Conservation (phyloP, 176 grass and related monocot genomes). For the Secale cereale region DNA sequence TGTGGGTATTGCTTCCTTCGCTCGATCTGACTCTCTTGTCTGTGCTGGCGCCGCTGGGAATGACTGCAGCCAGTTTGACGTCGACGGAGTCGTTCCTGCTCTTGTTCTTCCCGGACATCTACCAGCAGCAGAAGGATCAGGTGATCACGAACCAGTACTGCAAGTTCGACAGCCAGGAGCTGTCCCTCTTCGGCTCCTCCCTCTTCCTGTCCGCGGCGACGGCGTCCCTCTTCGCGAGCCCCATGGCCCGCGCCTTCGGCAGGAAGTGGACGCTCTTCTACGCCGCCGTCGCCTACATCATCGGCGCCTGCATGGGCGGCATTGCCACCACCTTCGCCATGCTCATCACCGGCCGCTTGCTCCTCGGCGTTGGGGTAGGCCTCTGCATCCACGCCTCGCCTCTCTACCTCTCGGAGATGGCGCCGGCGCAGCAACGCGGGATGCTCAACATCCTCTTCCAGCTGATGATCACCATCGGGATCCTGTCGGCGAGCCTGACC, state of each 20-base stretch:
- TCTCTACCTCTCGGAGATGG: constrained; percentile 51
- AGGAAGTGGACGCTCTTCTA: constrained; percentile 53
- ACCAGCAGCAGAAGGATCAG: constrained; percentile 26
- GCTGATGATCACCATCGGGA: constrained; percentile 55
- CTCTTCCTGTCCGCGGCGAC: constrained; percentile 44
- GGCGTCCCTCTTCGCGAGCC: constrained; percentile 33
- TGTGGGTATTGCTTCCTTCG: no score
- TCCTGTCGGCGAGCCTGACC: constrained; percentile 42
- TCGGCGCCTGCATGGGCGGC: constrained; percentile 29
- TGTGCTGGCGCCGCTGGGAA: not conserved
- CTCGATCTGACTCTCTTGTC: not conserved
- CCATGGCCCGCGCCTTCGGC: constrained; percentile 24
- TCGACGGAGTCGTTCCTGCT: constrained; percentile 43
- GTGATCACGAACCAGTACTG: constrained; percentile 78
- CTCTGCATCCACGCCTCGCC: constrained; percentile 49
- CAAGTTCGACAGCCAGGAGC: constrained; percentile 83
- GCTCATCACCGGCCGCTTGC: constrained; percentile 37
- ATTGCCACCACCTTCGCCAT: constrained; percentile 24
- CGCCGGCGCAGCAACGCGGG: constrained; percentile 42
- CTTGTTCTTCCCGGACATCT: constrained; percentile 50
- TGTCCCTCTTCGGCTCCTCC: constrained; percentile 69
- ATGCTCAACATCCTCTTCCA: constrained; percentile 64
- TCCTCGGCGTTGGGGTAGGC: constrained; percentile 52
- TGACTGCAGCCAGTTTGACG: constrained; percentile 35
- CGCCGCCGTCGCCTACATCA: constrained; percentile 22